Evolutionary conservation across 306 rosid genomes (phyloP), one percentile per base, ranked within the genome.

Genomic region (Carpinus fangiana): DNA sequence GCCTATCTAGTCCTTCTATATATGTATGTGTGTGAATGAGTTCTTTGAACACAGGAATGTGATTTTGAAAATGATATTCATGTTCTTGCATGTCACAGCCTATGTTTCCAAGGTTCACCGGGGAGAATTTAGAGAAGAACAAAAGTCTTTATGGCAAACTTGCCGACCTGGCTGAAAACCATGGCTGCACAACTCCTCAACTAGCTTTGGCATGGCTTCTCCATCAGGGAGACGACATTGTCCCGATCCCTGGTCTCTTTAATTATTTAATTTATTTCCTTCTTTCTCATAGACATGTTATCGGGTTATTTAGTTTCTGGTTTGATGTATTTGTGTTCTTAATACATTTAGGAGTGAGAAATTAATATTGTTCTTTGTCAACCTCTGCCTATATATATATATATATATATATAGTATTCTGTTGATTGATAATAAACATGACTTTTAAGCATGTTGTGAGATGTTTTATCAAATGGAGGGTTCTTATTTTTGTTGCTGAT

Each of bases 171-270:
- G 90, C 93, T 79, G 80, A 81, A 31, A 87, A 84, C 71, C 87
- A 86, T 82, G 83, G 78, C 31, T 88, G 91, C 78, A 66, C 87
- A 72, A 90, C 90, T 78, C 84, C 94, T 66, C 91, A 92, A 74
- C 73, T 92, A 76, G 94, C 91, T 75, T 76, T 92, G 71, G 88
- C 97, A 21, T 90, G 94, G 94, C 87, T 90, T 82, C 86, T 92
- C 26, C 89, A 87, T 78, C 97, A 87, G 80, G 91, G 88, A 72
- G 84, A 82, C 45, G 86, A 88, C 67, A 84, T 90, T 79, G 31
- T 92, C 82, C 91, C 94, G 45, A 88, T 92, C 64, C 97, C 97
- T 20, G 97, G 93, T 92, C 21, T 41, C 28, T 46, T 46, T 16
- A 23, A 21, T 59, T 5, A 21, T 59, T 82, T 77, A 23, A 23